These are phyloP conservation scores for Geranium brycei DNA, from an alignment of 345 rosid genomes.

Conservation along the genomic window DNA sequence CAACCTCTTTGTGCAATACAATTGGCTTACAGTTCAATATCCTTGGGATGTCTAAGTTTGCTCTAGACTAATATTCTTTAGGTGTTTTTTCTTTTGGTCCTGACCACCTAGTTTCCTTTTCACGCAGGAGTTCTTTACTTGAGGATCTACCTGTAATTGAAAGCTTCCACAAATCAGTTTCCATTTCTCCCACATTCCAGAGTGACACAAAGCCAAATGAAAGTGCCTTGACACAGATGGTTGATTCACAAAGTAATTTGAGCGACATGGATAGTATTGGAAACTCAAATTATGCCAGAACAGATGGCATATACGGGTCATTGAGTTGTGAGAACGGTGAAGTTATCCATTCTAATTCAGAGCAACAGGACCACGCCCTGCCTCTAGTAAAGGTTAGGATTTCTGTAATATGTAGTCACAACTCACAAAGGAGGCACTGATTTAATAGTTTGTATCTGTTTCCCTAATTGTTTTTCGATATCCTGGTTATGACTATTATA, in stretches of 20 bases:
- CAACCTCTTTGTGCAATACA: constrained; percentile 1
- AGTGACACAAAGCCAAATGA: constrained; percentile 9
- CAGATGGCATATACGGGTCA: constrained; percentile 20
- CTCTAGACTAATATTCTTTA: constrained; percentile 2
- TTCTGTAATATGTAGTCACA: too few relatives aligned
- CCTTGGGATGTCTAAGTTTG: constrained; percentile 17
- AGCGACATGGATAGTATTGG: constrained; percentile 11
- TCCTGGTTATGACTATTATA: too few relatives aligned
- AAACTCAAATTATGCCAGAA: constrained; percentile 21
- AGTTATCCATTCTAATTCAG: constrained; percentile 8
- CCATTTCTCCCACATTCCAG: constrained; percentile 20
- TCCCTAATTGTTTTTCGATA: too few relatives aligned
- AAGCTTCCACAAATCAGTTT: constrained; percentile 14
- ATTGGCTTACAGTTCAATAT: constrained; percentile 8
- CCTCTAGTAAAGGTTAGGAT: too few relatives aligned
- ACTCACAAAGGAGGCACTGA: too few relatives aligned
- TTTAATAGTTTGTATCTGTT: too few relatives aligned
- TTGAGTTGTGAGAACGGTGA: constrained; percentile 12
- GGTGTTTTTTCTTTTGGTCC: constrained; percentile 1
- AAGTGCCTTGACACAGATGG: constrained; percentile 10
- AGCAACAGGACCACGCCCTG: not conserved
- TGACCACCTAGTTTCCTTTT: constrained; percentile 7
- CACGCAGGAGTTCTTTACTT: constrained; percentile 36
- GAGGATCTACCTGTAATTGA: constrained; percentile 27
- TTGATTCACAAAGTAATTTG: constrained; percentile 18